These are phyloP conservation scores for Trametes versicolor DNA, from an alignment of 1,284 basidiomycete genomes.

Conservation along the genomic window DNA sequence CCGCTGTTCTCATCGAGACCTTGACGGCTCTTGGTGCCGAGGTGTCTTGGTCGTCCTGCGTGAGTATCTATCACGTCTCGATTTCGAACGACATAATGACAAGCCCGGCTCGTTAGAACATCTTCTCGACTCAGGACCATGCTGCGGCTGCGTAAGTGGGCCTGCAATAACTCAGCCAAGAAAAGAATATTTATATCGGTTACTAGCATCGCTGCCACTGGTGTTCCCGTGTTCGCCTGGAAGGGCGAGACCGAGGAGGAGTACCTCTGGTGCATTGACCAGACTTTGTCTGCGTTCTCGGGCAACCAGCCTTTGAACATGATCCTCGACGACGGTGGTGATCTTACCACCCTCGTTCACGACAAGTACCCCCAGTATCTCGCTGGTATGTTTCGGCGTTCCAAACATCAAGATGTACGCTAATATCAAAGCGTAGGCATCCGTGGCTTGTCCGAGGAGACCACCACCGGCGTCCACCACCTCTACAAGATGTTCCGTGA, in stretches of 20 bases:
- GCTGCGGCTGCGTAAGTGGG: slow-evolving; percentile 91
- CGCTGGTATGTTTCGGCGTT: slow-evolving; percentile 55
- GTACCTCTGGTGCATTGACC: slow-evolving; percentile 98
- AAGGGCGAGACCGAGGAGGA: slow-evolving; percentile 99
- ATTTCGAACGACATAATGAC: not conserved
- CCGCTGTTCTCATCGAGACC: slow-evolving; percentile 97
- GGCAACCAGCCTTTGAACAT: slow-evolving; percentile 92
- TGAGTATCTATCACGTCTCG: slow-evolving; percentile 50
- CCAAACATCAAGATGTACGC: not conserved
- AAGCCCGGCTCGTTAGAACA: slow-evolving; percentile 73
- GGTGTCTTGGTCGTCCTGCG: slow-evolving; percentile 99
- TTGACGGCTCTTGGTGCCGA: slow-evolving; percentile 95
- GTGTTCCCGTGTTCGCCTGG: slow-evolving; percentile 99
- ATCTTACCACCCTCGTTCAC: slow-evolving; percentile 95
- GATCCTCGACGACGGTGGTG: slow-evolving; percentile 99
- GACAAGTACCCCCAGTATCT: slow-evolving; percentile 95
- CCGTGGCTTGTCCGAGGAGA: slow-evolving; percentile 98
- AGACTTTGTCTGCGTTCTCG: slow-evolving; percentile 88
- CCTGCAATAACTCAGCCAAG: not conserved
- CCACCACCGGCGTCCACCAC: slow-evolving; percentile 99
- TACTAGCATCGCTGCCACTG: slow-evolving; percentile 91
- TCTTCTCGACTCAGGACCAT: slow-evolving; percentile 99
- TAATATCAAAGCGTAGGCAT: slow-evolving; percentile 60
- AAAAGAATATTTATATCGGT: slow-evolving; percentile 12
- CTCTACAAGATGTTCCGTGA: slow-evolving; percentile 98